Evolutionary conservation across 1,139 yeast species (phyloP).

Genomic region (Kodamaea anthophila): DNA sequence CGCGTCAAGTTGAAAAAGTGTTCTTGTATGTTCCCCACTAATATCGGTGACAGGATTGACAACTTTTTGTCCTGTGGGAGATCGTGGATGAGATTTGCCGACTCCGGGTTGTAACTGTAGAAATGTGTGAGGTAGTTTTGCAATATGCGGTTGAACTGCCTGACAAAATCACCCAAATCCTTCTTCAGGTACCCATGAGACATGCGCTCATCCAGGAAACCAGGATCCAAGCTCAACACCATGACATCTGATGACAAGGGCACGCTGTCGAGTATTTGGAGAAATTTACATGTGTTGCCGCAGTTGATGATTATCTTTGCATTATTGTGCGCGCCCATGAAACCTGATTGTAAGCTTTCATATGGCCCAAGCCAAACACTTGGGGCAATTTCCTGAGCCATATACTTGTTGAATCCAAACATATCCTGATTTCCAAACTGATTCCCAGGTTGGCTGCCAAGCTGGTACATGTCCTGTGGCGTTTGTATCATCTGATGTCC

Average conservation of each 20-base stretch:
- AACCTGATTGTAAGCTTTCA: slow-evolving; percentile 12
- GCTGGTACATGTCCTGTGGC: not conserved
- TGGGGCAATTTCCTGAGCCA: slow-evolving; percentile 31
- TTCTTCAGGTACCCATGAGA: not conserved
- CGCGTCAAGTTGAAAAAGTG: slow-evolving; percentile 37
- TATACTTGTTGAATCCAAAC: slow-evolving; percentile 5
- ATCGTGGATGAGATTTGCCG: slow-evolving; percentile 24
- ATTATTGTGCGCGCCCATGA: slow-evolving; percentile 20
- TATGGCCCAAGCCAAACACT: slow-evolving; percentile 28
- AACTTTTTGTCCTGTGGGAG: slow-evolving; percentile 24
- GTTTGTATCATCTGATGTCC: too few species aligned
- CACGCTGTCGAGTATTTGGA: slow-evolving; percentile 17
- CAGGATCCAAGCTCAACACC: slow-evolving; percentile 36
- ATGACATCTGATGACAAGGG: slow-evolving; percentile 35
- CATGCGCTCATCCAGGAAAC: slow-evolving; percentile 9
- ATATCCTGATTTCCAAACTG: slow-evolving; percentile 1
- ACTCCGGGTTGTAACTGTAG: slow-evolving; percentile 29
- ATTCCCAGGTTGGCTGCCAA: too few species aligned
- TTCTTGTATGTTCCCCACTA: slow-evolving; percentile 33
- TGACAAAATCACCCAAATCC: slow-evolving; percentile 17
- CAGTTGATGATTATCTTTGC: slow-evolving; percentile 40
- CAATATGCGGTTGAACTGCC: slow-evolving; percentile 28
- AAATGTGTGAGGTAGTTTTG: slow-evolving; percentile 37
- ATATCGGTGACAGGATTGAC: slow-evolving; percentile 29
- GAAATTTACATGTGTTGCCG: slow-evolving; percentile 29